Base-by-base conservation (phyloP, 345 rosid genomes). In the Pseudoturritis turrita region DNA sequence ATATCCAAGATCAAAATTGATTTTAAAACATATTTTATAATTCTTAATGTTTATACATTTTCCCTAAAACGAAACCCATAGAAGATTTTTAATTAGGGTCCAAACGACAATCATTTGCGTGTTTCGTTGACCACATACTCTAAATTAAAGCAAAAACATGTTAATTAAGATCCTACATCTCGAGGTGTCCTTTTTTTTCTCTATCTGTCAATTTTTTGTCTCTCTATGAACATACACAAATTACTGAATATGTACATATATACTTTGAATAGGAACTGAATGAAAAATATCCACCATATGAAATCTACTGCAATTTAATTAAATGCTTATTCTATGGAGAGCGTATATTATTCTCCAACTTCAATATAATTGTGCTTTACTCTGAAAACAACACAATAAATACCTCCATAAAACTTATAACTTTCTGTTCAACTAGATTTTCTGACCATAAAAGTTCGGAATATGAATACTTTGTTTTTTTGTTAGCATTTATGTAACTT, bases 61-160 rank as follows among this genome's bases (percentile, higher is more conserved):
- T n/a, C 26, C 23, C 33, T 22, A 65, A 13, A 37, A 25, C 15
- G 13, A 37, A 18, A 51, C 58, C 3, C 35, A 35, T 35, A 2
- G 2, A 37, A 65, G 29, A 25, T 6, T 28, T 18, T 46, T 31
- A 65, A 5, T 36, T n/a, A n/a, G 57, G 62, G 78, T 67, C 78
- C 51, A 41, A 41, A 59, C 36, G 56, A 59, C 62, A 66, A 74
- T 23, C 21, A 59, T 74, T 49, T 23, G 62, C 41, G 73, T 68
- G 56, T 59, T 58, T 51, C 31, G 55, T 74, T 59, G 73, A 74
- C 78, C 23, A 74, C 46, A 55, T 4, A 46, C 36, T 53, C 57
- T 13, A 63, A n/a, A n/a, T n/a, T n/a, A n/a, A 46, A 56, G 59
- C 44, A 66, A 67, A 67, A 40, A 50, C 73, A 23, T 12, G 73